Conservation (phyloP, 2,329 filamentous ascomycete genomes). For the Zasmidium cellare region DNA sequence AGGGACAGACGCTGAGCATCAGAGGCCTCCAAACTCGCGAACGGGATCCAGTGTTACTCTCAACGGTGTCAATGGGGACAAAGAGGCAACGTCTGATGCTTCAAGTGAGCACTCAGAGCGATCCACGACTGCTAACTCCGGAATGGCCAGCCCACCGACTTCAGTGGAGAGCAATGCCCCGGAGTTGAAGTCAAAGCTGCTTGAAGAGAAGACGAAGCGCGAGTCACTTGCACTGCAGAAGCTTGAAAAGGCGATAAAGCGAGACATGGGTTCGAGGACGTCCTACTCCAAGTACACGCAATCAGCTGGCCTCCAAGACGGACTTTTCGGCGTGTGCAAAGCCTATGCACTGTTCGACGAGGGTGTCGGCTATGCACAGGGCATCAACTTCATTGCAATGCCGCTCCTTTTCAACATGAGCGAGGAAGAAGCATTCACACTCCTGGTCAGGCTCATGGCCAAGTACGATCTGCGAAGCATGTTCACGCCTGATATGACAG, state of each 20-base stretch:
- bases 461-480: slow-evolving; percentile 91
- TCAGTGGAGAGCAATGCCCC: slow-evolving; percentile 32
- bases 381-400: slow-evolving; percentile 99
- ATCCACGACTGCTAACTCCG: slow-evolving; percentile 61
- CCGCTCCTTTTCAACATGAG: slow-evolving; percentile 97
- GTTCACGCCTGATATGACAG: slow-evolving; percentile 95
- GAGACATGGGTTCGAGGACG: slow-evolving; percentile 87
- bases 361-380: slow-evolving; percentile 92
- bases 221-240: slow-evolving; percentile 73
- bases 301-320: slow-evolving; percentile 86
- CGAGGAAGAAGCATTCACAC: slow-evolving; percentile 92
- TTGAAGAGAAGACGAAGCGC: slow-evolving; percentile 71
- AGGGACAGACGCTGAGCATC: slow-evolving; percentile 73
- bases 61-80: slow-evolving; percentile 58
- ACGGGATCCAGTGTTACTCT: slow-evolving; percentile 44
- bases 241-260: slow-evolving; percentile 87
- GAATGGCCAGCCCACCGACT: slow-evolving; percentile 35
- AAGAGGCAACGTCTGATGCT: slow-evolving; percentile 64
- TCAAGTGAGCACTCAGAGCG: slow-evolving; percentile 81
- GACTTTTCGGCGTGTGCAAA: slow-evolving; percentile 93
- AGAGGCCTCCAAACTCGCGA: slow-evolving; percentile 20
- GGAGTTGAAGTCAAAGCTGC: slow-evolving; percentile 66
- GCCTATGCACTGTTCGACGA: slow-evolving; percentile 96
- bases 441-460: slow-evolving; percentile 93
- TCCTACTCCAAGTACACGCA: slow-evolving; percentile 97